Base-by-base conservation (phyloP, 495 filamentous ascomycete species). In the Jackrogersella multiformis region DNA sequence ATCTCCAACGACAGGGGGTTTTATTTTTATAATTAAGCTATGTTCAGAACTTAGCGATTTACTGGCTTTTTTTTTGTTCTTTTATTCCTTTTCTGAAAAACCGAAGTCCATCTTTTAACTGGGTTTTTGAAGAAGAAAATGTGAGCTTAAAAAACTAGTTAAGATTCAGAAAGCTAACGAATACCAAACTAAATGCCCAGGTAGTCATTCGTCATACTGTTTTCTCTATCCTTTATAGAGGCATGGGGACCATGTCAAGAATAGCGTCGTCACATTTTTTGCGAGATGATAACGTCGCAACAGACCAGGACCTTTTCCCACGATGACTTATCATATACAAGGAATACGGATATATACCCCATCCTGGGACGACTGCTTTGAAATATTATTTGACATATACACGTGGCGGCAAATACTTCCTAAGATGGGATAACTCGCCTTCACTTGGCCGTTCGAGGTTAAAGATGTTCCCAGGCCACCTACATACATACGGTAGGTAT, bases 241-340 rank as follows among this genome's bases (percentile, higher is more conserved):
- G 26, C 55, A 56, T 46, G 42, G 24, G 44, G 20, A 13, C 54
- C 60, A 44, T 32, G 44, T 57, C 56, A n/a, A 56, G 26, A 61
- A 42, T 26, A 51, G 18, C 46, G 46, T 36, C 30, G 56, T 70
- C 68, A 70, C 68, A 56, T 67, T 42, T 59, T 64, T 45, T 51
- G 52, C 20, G 55, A 71, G 54, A 67, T 71, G 68, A 67, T 64
- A 63, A 54, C 53, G 63, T 67, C 21, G 63, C 39, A 71, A 44
- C 20, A 54, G 39, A 30, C 54, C 18, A 65, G 42, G 48, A 38
- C 34, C 21, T 15, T 9, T 60, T 51, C 18, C 46, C 28, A 32
- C 24, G 26, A 35, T 46, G 55, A 70, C 66, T 65, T 56, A 57
- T 62, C 57, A 62, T 66, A 36, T 58, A 24, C 56, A 66, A 28